phyloP scores from a whole-genome alignment of 1,284 basidiomycete genomes.

The Tilletia setariae region DNA sequence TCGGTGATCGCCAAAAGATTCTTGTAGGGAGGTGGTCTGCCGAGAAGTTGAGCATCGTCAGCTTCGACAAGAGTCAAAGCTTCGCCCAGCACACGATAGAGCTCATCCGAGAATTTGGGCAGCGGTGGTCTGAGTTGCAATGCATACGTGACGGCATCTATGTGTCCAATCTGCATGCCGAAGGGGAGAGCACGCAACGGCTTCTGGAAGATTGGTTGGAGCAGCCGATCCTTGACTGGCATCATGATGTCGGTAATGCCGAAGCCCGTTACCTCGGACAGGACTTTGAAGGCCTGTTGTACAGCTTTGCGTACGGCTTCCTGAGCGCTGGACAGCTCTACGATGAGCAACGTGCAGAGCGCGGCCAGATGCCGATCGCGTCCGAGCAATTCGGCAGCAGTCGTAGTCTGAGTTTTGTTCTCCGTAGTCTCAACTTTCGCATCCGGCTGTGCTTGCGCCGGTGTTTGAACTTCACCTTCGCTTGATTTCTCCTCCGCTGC shows the following conservation, averaged over 20 bases:
- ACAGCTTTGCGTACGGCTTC: conserved; percentile 79
- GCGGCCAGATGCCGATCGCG: neutral
- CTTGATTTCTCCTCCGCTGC: neutral
- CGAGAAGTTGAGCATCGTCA: conserved; percentile 79
- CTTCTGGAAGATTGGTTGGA: conserved; percentile 88
- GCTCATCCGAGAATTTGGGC: conserved; percentile 84
- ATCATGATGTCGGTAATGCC: conserved; percentile 74
- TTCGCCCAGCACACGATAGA: conserved; percentile 87
- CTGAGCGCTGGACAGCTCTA: conserved; percentile 84
- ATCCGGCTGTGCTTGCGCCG: neutral
- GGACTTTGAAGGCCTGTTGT: conserved; percentile 75
- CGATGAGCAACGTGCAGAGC: conserved; percentile 70
- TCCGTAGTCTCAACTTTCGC: neutral
- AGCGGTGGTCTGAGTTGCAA: conserved; percentile 74
- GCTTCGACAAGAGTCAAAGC: conserved; percentile 92
- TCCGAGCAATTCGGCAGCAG: neutral
- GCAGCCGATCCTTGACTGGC: conserved; percentile 81
- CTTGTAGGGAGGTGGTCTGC: conserved; percentile 71
- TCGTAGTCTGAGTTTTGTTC: neutral
- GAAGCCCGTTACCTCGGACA: conserved; percentile 72
- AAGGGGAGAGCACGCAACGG: conserved; percentile 94
- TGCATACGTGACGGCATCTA: conserved; percentile 93
- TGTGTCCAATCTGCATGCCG: conserved; percentile 94
- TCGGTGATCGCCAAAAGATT: conserved; percentile 78
- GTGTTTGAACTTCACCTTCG: neutral